Base-by-base conservation (phyloP, 495 filamentous ascomycete species). In the Xylaria longipes region DNA sequence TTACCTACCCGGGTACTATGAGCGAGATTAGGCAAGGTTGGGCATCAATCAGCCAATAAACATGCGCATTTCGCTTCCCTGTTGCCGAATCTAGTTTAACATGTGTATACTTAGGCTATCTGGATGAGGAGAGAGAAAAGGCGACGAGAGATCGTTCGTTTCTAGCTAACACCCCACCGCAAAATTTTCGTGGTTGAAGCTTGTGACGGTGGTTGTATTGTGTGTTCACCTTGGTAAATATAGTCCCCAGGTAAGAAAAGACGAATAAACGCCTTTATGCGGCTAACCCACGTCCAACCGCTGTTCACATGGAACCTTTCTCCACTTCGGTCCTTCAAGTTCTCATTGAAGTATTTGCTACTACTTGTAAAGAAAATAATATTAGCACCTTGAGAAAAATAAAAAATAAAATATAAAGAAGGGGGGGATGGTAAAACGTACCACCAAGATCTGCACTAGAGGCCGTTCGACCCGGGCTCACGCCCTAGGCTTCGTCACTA, bases 271-370 rank as follows among this genome's bases (percentile, higher is more conserved):
- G 43, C 17, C 43, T 5, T n/a, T n/a, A n/a, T n/a, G n/a, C 87
- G 86, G 88, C 87, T 90, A 86, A 90, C 86, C 84, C 85, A 85
- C 88, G 87, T 89, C 85, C 85, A 89, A 90, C 86, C 88, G 85
- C 87, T 90, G 84, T 89, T 90, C 83, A 88, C 86, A 89, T 84
- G 82, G 85, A 90, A 89, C 88, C 85, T 89, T 90, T 90, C 86
- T 85, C 86, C 85, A 90, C 87, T 89, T 90, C 86, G 89, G 87
- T 89, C 87, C 84, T 89, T 87, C 88, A 90, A 89, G 86, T 88
- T 90, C 86, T 89, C 84, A 89, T 90, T 90, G 89, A 87, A 90
- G 84, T 90, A 90, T 90, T 90, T 91, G 86, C 87, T 90, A 91
- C 86, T 90, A n/a, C n/a, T n/a, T n/a, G n/a, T n/a, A n/a, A n/a